Base-by-base conservation (phyloP, 2,329 filamentous ascomycete genomes). In the Periconia sp. region DNA sequence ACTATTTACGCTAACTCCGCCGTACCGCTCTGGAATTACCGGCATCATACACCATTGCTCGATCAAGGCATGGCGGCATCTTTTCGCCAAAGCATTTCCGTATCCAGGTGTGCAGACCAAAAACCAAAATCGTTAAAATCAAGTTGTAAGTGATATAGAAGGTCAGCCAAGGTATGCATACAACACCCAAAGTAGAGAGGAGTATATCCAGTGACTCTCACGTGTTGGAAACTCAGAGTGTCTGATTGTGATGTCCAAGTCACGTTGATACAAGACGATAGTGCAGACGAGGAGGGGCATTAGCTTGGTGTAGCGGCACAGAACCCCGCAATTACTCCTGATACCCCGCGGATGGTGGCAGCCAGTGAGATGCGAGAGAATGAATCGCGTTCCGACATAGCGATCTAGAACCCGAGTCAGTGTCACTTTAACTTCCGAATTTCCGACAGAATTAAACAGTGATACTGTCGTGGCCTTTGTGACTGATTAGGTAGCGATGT, bases 81-180 rank as follows among this genome's bases (percentile, higher is more conserved):
- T 21, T 42, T 45, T 56, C 50, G 60, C 59, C 50, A 61, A 59
- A 60, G 36, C 42, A 54, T 58, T 50, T 50, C 60, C 57, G 59
- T 48, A 22, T 47, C 44, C 37, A 46, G 48, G 42, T 63, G 54
- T 63, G 60, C 57, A 54, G 53, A 56, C 48, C 49, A 48, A 32
- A 43, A 18, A 22, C 13, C 6, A 46, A 46, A 51, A 22, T 28
- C 4, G n/a, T 19, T 10, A 9, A 2, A 24, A 7, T n/a, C 3
- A 7, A 4, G n/a, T 7, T 12, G 7, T 16, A 8, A 6, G 18
- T 17, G 15, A 8, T 32, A 3, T 13, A n/a, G 6, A 18, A 18
- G 15, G 16, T 28, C 9, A 3, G 12, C 11, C 24, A 16, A n/a
- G n/a, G n/a, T n/a, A n/a, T n/a, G n/a, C n/a, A n/a, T n/a, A n/a